phyloP scores from a whole-genome alignment of 2,329 filamentous ascomycete species.

The Annulohypoxylon truncatum region DNA sequence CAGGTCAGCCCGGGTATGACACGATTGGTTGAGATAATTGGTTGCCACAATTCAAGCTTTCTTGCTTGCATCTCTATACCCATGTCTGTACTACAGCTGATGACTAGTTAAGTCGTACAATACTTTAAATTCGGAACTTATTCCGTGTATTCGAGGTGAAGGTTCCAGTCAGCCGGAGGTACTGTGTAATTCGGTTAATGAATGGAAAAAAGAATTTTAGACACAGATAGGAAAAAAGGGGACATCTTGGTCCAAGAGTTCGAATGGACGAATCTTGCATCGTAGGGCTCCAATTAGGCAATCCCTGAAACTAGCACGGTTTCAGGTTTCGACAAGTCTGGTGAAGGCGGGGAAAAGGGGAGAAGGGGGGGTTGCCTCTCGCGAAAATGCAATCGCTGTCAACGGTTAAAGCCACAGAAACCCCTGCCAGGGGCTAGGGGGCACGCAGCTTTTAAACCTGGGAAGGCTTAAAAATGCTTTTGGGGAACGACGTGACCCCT shows the following conservation, averaged over 20 bases:
- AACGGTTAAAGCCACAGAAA: slow-evolving; percentile 13
- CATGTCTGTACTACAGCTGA: not conserved
- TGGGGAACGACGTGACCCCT: slow-evolving; percentile 37
- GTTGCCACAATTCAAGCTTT: slow-evolving; percentile 17
- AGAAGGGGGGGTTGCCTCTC: slow-evolving; percentile 30
- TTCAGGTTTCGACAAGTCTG: slow-evolving; percentile 31
- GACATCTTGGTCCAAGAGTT: not conserved
- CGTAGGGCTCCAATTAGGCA: slow-evolving; percentile 8
- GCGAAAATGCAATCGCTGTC: slow-evolving; percentile 24
- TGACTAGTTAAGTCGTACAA: not conserved
- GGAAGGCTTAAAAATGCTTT: slow-evolving; percentile 20
- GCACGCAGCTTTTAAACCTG: slow-evolving; percentile 12
- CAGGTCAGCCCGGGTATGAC: not conserved
- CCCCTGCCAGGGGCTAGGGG: slow-evolving; percentile 27
- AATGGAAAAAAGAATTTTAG: not conserved
- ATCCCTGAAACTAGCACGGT: slow-evolving; percentile 37
- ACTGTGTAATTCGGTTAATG: not conserved
- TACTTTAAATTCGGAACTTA: not conserved
- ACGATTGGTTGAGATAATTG: slow-evolving; percentile 5
- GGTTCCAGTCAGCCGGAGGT: not conserved
- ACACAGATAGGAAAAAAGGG: not conserved
- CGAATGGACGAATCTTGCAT: slow-evolving; percentile 9
- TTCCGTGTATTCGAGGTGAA: slow-evolving; percentile 11
- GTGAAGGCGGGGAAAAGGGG: slow-evolving; percentile 22
- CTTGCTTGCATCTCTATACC: not conserved